Base-by-base conservation (phyloP, 305 asterid genomes). In the Solanum hybrid region DNA sequence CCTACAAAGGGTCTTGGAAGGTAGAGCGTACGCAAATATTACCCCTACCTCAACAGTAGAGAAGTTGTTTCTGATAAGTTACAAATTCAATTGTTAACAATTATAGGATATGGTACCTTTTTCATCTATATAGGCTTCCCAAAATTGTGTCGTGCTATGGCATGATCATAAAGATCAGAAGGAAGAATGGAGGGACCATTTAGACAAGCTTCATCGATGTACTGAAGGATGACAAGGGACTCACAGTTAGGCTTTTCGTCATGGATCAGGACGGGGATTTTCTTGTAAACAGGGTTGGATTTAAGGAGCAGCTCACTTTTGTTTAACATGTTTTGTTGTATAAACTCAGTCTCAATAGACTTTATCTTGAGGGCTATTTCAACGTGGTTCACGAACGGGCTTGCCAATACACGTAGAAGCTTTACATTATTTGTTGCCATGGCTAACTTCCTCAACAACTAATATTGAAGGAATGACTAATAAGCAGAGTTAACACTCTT, bases 211-310 rank as follows among this genome's bases (percentile, higher is more conserved):
- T 95, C 92, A 75, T 94, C 94, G 61, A 93, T 88, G 33, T 93
- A 95, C 24, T 94, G 90, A 73, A 93, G 92, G 34, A 95, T 94
- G 78, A 92, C 31, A 77, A 90, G 89, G 2, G 95, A 94, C 87
- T 95, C 97, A 77, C 92, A 91, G 11, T 92, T 24, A 3, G 94
- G 89, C 1, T 69, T 92, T 18, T 90, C 93, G 12, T 75, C 91
- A 24, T 92, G 94, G 90, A 94, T 71, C 16, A 94, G 89, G 80
- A 94, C 93, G 0, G 96, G 95, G 89, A 95, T 87, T 57, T 88
- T 92, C 90, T 91, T 87, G 90, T 89, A 89, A 90, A 92, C 31
- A 5, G 92, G 94, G 69, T 92, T 92, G 37, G 92, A 89, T 90
- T 87, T 90, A 29, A 92, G 90, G 22, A 92, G 92, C 9, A 92